Evolutionary conservation across 2,329 filamentous ascomycete genomes (phyloP).

Genomic region (Verticillium nubilum): DNA sequence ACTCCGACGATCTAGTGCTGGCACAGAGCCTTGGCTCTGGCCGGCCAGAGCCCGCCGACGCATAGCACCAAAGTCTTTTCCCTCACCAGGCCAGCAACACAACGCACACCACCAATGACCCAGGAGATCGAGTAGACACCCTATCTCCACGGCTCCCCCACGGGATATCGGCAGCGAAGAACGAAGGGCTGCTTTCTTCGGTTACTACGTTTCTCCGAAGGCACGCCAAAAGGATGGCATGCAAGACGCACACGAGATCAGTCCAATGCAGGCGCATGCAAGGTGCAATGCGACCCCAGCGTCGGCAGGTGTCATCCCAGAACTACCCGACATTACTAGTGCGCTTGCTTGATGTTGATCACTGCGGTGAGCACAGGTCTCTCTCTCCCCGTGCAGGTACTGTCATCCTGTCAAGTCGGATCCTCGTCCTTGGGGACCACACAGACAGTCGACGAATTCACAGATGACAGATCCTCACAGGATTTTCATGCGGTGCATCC

Average conservation of each 20-base stretch:
- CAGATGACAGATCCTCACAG: neutral
- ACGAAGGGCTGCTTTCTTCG: neutral
- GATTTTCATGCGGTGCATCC: neutral
- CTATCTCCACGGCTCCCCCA: neutral
- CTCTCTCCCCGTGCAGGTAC: neutral
- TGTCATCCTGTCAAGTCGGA: neutral
- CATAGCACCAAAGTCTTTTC: neutral
- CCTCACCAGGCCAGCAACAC: neutral
- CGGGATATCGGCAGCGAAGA: neutral
- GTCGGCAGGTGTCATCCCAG: neutral
- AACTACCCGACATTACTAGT: neutral
- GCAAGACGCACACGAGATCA: neutral
- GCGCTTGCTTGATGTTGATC: neutral
- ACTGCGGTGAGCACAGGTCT: neutral
- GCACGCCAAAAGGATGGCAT: neutral
- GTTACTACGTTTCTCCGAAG: neutral
- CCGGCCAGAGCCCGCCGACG: neutral
- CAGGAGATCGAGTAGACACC: neutral
- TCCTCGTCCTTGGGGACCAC: neutral
- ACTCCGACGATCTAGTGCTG: slow-evolving; percentile 7
- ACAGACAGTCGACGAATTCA: neutral
- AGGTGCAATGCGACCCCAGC: neutral
- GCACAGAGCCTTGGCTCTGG: neutral
- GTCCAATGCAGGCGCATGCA: neutral
- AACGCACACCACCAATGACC: too few species aligned